A percentile compares a stretch with the other conserved stretches of the same genome.
phyloP scores from a whole-genome alignment of 164 flowering plant species.

The Tinospora cordifolia region DNA sequence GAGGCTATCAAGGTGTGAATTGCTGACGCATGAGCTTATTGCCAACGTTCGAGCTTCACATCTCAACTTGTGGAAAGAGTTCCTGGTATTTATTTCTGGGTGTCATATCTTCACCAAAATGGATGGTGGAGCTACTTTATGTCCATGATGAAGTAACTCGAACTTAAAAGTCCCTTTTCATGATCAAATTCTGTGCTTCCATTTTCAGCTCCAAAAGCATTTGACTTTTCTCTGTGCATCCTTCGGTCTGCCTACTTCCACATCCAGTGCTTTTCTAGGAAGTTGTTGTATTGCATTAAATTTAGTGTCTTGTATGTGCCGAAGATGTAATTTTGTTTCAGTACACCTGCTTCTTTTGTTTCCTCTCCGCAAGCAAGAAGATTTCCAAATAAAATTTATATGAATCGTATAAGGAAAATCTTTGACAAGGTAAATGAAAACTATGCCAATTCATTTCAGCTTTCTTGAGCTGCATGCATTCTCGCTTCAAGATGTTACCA shows the following conservation, averaged over 20 bases:
- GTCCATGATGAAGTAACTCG: neutral
- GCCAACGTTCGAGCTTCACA: neutral
- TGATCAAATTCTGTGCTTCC: neutral
- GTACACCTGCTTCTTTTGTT: neutral
- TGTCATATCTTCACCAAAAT: neutral
- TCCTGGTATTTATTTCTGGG: neutral
- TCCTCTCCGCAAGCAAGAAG: neutral
- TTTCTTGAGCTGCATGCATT: too few species aligned
- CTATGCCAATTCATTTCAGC: too few species aligned
- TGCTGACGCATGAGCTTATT: neutral
- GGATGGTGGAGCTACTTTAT: neutral
- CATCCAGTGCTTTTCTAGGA: neutral
- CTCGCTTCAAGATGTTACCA: too few species aligned
- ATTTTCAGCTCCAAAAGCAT: neutral
- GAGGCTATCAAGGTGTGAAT: constrained; percentile 59
- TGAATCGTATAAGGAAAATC: too few species aligned
- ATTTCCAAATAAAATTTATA: neutral
- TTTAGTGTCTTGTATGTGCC: neutral
- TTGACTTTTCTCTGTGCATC: neutral
- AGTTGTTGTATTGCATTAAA: neutral
- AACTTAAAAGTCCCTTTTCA: neutral
- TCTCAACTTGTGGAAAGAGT: neutral
- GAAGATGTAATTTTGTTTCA: neutral
- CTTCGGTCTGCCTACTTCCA: neutral
- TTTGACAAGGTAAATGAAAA: too few species aligned